Evolutionary conservation across 768 basidiomycete species (phyloP), one percentile per base, ranked within the genome.

Genomic region (Mrakia blollopis): DNA sequence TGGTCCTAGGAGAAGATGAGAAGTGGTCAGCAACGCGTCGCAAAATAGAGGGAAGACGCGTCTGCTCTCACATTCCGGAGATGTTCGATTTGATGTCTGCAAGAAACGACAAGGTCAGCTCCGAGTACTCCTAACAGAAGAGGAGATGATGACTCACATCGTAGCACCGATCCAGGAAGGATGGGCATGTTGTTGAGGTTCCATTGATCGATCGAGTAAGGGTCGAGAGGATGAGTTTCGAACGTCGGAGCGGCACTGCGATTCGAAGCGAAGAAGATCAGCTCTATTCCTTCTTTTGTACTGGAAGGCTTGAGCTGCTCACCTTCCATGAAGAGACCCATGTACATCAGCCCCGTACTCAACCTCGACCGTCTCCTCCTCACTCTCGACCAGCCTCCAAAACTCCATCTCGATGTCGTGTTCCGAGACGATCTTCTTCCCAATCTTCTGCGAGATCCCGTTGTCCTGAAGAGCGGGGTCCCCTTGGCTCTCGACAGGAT

Each of bases 261-360:
- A 50, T 50, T 21, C 47, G 18, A 50, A 76, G 13, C 52, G 69
- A 39, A 37, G 35, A 71, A 63, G 62, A 72, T 25, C 30, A 8
- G 41, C 35, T 39, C 57, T 6, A 44, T 65, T 30, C 54, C 74
- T 74, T 10, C 16, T 25, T 2, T 9, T 47, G 69, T 3, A 62
- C 63, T 9, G 72, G 18, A 10, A 54, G 25, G 13, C 3, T 2
- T 63, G 47, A 32, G 10, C 16, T 10, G 79, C 88, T 78, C 83
- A 95, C 94, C 94, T 98, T 84, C 96, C 96, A 80, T 98, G 94
- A 11, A 92, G 96, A 0, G 94, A 95, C 13, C 94, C 96, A 84
- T 98, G 95, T 47, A 99, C 91, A 83, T 99, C 97, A 1, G 97
- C 97, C n/a, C 97, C 97, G 82, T 99, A 99, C 84, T 99, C 97